Conservation (phyloP, 345 rosid species). For the Eucalyptus pumila region DNA sequence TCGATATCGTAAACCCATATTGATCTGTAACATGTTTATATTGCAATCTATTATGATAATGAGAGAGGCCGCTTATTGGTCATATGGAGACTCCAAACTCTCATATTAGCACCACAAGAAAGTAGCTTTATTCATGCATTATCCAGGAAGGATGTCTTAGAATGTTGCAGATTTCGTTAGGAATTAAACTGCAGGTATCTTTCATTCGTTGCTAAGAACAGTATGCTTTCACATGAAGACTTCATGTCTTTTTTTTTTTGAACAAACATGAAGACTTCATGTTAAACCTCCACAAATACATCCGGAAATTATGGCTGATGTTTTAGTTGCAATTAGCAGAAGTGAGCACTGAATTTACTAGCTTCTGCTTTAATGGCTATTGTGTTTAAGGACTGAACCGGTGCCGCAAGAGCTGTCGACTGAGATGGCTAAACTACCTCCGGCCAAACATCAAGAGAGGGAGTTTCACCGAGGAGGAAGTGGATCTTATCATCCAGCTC, state of each 20-base stretch:
- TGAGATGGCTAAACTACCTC: constrained; percentile 33
- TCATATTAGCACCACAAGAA: background rate
- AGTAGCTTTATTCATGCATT: background rate
- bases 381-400: constrained; percentile 15
- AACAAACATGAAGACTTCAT: background rate
- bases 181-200: background rate
- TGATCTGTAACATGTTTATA: background rate
- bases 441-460: constrained; percentile 36
- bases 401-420: constrained; percentile 32
- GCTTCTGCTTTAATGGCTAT: background rate
- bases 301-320: background rate
- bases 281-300: background rate
- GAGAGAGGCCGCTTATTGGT: background rate
- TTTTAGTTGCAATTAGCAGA: background rate
- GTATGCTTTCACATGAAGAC: background rate
- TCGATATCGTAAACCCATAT: background rate
- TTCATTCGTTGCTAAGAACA: background rate
- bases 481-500: constrained; percentile 24
- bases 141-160: background rate
- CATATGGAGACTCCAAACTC: background rate
- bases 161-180: background rate
- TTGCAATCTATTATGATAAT: background rate
- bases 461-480: constrained; percentile 16
- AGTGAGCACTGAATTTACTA: background rate
- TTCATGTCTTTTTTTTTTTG: background rate